Percentiles rank a stretch among this genome's conserved stretches.
phyloP scores from a whole-genome alignment of 192 early-diverging fungal genomes.

The Coemansia asiatica region DNA sequence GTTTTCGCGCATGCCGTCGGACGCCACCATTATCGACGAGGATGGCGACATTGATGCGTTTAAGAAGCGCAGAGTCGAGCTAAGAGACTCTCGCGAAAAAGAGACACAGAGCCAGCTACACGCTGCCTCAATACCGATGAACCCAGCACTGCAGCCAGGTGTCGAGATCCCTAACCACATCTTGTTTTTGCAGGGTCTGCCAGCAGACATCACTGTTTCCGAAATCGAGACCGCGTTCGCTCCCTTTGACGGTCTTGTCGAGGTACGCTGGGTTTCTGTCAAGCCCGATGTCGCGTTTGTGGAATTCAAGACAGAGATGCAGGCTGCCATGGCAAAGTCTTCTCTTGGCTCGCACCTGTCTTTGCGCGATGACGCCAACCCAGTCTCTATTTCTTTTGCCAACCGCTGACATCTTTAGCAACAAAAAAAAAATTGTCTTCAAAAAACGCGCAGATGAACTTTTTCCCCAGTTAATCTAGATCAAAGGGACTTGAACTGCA shows the following conservation, averaged over 20 bases:
- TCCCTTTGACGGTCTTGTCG: slow-evolving; percentile 84
- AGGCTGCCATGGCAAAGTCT: slow-evolving; percentile 73
- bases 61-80: slow-evolving; percentile 23
- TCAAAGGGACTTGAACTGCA: too few species aligned
- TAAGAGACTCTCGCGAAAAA: slow-evolving; percentile 20
- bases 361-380: slow-evolving; percentile 37
- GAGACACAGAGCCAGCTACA: slow-evolving; percentile 9
- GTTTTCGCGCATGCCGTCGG: slow-evolving; percentile 34
- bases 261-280: slow-evolving; percentile 91
- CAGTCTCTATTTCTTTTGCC: slow-evolving; percentile 39
- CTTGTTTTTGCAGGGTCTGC: slow-evolving; percentile 89
- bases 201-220: slow-evolving; percentile 65
- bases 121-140: not conserved
- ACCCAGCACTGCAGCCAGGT: slow-evolving; percentile 62
- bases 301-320: slow-evolving; percentile 86
- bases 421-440: too few species aligned
- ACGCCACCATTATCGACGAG: slow-evolving; percentile 57
- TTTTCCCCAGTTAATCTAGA: too few species aligned
- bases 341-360: slow-evolving; percentile 33
- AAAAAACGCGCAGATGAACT: too few species aligned
- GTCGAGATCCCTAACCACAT: slow-evolving; percentile 88
- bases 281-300: slow-evolving; percentile 95
- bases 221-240: slow-evolving; percentile 64
- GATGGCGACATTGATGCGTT: slow-evolving; percentile 58
- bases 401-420: slow-evolving; percentile 11